These are phyloP conservation scores for Candida tetrigidarum DNA, from an alignment of 1,139 yeast genomes.

Conservation along the genomic window DNA sequence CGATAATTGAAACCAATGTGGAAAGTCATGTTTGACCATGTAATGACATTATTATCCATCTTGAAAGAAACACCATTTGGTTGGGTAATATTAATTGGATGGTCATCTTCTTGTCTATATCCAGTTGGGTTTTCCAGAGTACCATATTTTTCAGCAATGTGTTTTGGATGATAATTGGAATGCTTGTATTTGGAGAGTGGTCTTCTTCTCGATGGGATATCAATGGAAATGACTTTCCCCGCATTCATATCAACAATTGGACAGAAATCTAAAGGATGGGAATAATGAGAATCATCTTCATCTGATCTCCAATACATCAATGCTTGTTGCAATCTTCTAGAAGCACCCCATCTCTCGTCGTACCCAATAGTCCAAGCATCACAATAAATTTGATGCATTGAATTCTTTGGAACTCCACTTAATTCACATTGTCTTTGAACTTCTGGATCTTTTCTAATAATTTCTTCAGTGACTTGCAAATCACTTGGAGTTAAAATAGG, in stretches of 20 bases:
- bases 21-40: constrained; percentile 77
- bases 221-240: constrained; percentile 69
- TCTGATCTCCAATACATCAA: constrained; percentile 77
- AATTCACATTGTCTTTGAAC: constrained; percentile 75
- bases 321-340: constrained; percentile 79
- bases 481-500: constrained; percentile 78
- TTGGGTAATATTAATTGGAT: constrained; percentile 71
- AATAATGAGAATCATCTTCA: constrained; percentile 81
- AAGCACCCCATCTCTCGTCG: constrained; percentile 83
- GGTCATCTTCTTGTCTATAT: constrained; percentile 56
- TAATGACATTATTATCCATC: constrained; percentile 68
- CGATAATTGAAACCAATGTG: constrained; percentile 85
- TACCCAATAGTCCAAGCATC: constrained; percentile 89
- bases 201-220: constrained; percentile 76
- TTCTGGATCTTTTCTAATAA: constrained; percentile 66
- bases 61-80: constrained; percentile 83
- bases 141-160: constrained; percentile 62
- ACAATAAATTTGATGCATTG: constrained; percentile 76
- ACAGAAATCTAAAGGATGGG: constrained; percentile 83
- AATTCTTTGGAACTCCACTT: constrained; percentile 66
- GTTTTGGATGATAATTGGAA: constrained; percentile 70
- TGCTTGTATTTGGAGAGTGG: constrained; percentile 69
- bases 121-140: constrained; percentile 52
- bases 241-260: constrained; percentile 80
- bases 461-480: constrained; percentile 62